phyloP scores from a whole-genome alignment of 306 rosid genomes.

The Carpinus viminea region DNA sequence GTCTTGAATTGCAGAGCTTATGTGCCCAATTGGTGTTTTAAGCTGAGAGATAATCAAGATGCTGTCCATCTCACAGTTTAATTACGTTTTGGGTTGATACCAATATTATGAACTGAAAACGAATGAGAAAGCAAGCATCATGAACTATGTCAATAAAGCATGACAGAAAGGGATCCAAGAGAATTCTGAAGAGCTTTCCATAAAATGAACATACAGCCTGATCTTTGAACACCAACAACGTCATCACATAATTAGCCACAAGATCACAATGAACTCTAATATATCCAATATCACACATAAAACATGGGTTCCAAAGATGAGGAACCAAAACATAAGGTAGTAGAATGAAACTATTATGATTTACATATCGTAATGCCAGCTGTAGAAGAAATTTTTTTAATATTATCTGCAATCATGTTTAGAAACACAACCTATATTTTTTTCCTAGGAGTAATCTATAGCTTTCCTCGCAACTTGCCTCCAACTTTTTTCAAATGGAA shows the following conservation, averaged over 20 bases:
- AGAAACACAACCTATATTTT: background rate
- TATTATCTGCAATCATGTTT: background rate
- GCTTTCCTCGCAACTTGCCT: background rate
- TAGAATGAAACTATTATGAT: background rate
- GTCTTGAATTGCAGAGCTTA: background rate
- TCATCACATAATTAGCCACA: background rate
- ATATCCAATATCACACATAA: background rate
- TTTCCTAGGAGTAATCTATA: background rate
- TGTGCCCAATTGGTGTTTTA: background rate
- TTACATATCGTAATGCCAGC: background rate
- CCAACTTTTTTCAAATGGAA: background rate
- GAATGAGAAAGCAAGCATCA: background rate
- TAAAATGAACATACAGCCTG: background rate
- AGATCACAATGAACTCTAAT: background rate
- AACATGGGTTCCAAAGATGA: background rate
- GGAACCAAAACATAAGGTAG: background rate
- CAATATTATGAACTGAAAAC: background rate
- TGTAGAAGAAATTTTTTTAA: background rate
- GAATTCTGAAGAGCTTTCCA: slow-evolving; percentile 1
- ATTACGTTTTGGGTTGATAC: background rate
- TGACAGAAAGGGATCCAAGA: background rate
- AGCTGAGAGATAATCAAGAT: background rate
- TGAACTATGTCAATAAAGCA: background rate
- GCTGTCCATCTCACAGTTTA: background rate
- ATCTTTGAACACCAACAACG: background rate